Evolutionary conservation across 306 rosid species (phyloP).

Genomic region (Prunus mira): DNA sequence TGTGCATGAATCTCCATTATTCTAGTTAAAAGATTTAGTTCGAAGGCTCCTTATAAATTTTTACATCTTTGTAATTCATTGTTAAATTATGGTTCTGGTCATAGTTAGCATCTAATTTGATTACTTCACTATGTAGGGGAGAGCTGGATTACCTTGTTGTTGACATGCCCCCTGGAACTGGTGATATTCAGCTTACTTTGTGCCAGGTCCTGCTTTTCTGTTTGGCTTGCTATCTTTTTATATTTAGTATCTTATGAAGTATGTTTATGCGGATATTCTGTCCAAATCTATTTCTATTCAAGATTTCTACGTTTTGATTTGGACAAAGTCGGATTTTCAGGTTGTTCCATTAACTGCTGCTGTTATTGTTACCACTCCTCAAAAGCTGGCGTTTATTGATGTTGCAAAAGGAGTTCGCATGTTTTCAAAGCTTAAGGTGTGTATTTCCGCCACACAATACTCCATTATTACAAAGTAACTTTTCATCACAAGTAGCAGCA

Average conservation of each 20-base stretch:
- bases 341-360: conserved; percentile 93
- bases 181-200: conserved; percentile 95
- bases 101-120: conserved; percentile 18
- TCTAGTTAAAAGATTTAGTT: no score
- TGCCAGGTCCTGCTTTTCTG: conserved; percentile 68
- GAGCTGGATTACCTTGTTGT: conserved; percentile 93
- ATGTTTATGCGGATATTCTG: conserved; percentile 3
- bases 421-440: conserved; percentile 98
- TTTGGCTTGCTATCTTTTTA: not conserved
- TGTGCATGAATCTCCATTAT: not conserved
- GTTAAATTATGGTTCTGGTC: not conserved
- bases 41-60: not conserved
- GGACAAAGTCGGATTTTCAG: conserved; percentile 45
- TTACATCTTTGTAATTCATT: not conserved
- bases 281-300: not conserved
- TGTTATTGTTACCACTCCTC: conserved; percentile 95
- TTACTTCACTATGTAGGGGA: conserved; percentile 65
- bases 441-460: conserved; percentile 20
- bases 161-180: conserved; percentile 99
- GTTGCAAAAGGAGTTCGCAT: conserved; percentile 99
- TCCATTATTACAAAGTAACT: not conserved
- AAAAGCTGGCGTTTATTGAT: conserved; percentile 93
- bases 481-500: not conserved
- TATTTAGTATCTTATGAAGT: not conserved
- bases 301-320: conserved; percentile 19